Percentiles rank a stretch among this genome's conserved stretches.
phyloP scores from a whole-genome alignment of 352 stramenopile genomes.

The Phytophthora boehmeriae region DNA sequence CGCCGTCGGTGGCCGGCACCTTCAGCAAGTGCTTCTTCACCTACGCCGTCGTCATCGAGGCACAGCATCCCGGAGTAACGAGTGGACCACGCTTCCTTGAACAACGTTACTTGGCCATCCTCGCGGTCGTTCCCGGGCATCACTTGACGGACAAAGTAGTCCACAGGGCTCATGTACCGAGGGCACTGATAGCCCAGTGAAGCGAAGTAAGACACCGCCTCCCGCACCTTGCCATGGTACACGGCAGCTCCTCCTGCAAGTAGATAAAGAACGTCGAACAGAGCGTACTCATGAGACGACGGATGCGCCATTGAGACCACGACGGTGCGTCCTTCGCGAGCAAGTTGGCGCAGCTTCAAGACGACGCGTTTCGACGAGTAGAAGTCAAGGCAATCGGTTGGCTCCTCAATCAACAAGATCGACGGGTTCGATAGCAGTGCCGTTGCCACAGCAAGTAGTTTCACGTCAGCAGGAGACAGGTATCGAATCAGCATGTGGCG shows the following conservation, averaged over 20 bases:
- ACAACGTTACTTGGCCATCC: slow-evolving; percentile 29
- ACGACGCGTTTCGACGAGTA: slow-evolving; percentile 61
- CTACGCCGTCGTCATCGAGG: slow-evolving; percentile 10
- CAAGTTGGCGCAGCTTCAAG: slow-evolving; percentile 67
- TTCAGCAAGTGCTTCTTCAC: slow-evolving; percentile 1
- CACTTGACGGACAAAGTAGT: slow-evolving; percentile 72
- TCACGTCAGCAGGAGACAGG: slow-evolving; percentile 53
- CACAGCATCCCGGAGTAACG: slow-evolving; percentile 23
- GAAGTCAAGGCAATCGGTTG: slow-evolving; percentile 68
- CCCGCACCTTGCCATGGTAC: slow-evolving; percentile 42
- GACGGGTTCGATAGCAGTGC: slow-evolving; percentile 82
- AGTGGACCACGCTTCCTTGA: slow-evolving; percentile 53
- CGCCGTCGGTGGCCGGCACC: slow-evolving; percentile 2
- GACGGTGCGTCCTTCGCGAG: slow-evolving; percentile 75
- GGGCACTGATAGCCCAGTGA: slow-evolving; percentile 59
- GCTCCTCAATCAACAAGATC: slow-evolving; percentile 87
- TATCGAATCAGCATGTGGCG: slow-evolving; percentile 38
- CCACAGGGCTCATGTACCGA: slow-evolving; percentile 60
- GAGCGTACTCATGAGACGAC: slow-evolving; percentile 56
- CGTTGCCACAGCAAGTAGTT: slow-evolving; percentile 84
- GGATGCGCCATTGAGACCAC: slow-evolving; percentile 88
- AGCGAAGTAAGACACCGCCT: slow-evolving; percentile 59
- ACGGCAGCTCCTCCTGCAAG: slow-evolving; percentile 48
- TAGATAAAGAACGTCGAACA: slow-evolving; percentile 52
- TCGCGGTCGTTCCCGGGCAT: slow-evolving; percentile 36